Percentiles rank a stretch among this genome's conserved stretches.
Evolutionary conservation across 768 basidiomycete species (phyloP).

Genomic region (Leccinum variicolor): DNA sequence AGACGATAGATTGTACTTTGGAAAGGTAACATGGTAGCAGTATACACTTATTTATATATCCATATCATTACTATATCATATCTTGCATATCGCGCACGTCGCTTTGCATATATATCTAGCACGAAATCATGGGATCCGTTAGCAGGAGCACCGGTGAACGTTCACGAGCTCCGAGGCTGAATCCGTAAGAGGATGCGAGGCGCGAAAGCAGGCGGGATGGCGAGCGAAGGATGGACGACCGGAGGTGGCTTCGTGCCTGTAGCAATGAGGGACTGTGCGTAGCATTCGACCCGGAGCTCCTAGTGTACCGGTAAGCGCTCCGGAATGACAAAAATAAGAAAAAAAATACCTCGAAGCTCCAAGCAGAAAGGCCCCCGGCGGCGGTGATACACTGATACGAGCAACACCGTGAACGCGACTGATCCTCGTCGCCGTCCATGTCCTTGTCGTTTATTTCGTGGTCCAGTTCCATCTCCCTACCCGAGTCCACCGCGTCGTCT

Average conservation of each 20-base stretch:
- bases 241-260: conserved; percentile 19
- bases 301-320: not conserved
- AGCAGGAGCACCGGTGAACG: not conserved
- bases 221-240: conserved; percentile 15
- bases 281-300: conserved; percentile 30
- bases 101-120: not conserved
- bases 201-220: conserved; percentile 29
- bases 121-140: not conserved
- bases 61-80: not conserved
- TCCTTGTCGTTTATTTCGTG: not conserved
- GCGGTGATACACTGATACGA: conserved; percentile 30
- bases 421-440: not conserved
- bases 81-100: conserved; percentile 1
- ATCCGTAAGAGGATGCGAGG: conserved; percentile 11
- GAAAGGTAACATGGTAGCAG: not conserved
- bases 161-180: not conserved
- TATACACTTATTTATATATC: not conserved
- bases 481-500: not conserved
- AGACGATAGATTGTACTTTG: not conserved
- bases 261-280: conserved; percentile 28
- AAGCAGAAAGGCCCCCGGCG: conserved; percentile 15
- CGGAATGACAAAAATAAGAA: not conserved
- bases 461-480: not conserved
- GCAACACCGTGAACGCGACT: not conserved
- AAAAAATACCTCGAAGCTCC: conserved; percentile 28